Evolutionary conservation across 805 yeast species (phyloP), one percentile per base, ranked within the genome.

Genomic region (Sugiyamaella marilandica): DNA sequence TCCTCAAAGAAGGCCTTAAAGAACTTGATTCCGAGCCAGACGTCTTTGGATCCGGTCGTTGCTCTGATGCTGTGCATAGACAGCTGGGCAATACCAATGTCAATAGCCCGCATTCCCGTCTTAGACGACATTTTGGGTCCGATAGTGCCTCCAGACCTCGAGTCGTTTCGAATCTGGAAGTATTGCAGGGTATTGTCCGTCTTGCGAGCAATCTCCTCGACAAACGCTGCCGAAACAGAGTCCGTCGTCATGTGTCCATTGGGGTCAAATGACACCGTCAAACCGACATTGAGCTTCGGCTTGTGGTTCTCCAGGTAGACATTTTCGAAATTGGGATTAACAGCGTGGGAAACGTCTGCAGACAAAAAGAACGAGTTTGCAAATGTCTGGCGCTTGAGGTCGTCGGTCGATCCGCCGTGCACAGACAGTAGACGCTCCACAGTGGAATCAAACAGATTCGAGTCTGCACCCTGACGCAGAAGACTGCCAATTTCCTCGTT

Each of bases 61-160:
- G 94, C 95, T 62, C 95, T 78, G 60, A 87, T 84, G 41, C 89
- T 83, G 70, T 87, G 96, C 96, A 87, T 87, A 2, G 92, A 79
- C 61, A 85, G 74, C 70, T 87, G 95, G 2, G 95, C 82, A 60
- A 87, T 84, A 52, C 96, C 96, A 54, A 87, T 68, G 62, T 87
- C 96, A 52, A 86, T 79, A 43, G 92, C 84, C 63, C 70, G 60
- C 31, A 69, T 54, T 11, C 80, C 80, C 63, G 67, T 61, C 37
- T 62, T 62, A 5, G 69, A 52, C 13, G 70, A 59, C 5, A 73
- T 61, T 56, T 73, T 63, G 65, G 83, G 96, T 0, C 96, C 96
- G 64, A 89, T 87, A 26, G 96, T 87, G 37, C 95, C 95, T 32
- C 96, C 96, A 0, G 90, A 83, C 65, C 94, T 79, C 13, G 87